Conservation (phyloP, 305 asterid species). For the Solanum hybrid region DNA sequence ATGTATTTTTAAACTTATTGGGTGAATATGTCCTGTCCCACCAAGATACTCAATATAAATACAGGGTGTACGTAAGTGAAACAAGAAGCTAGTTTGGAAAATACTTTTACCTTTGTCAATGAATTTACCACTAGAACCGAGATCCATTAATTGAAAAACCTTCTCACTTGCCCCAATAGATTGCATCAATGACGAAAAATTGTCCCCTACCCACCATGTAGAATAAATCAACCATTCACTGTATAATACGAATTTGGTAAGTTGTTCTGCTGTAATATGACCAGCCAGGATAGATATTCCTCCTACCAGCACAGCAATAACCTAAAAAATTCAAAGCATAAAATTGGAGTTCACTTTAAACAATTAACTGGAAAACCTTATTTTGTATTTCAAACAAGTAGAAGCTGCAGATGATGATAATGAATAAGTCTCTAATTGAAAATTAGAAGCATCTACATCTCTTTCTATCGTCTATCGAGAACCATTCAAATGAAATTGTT, state of each 20-base stretch:
- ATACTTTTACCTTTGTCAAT: conserved; percentile 47
- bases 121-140: conserved; percentile 64
- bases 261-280: conserved; percentile 93
- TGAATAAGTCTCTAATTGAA: neutral
- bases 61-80: neutral
- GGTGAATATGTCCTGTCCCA: neutral
- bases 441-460: neutral
- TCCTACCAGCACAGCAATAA: conserved; percentile 94
- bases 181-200: conserved; percentile 85
- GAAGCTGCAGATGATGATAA: neutral
- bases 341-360: neutral
- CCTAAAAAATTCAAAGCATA: conserved; percentile 33
- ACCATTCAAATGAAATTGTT: neutral
- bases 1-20: neutral
- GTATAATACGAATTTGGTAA: conserved; percentile 88
- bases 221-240: conserved; percentile 99
- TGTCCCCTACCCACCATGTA: conserved; percentile 97
- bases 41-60: neutral
- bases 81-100: neutral
- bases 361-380: neutral
- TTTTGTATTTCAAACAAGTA: neutral
- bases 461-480: neutral
- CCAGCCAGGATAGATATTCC: conserved; percentile 88
- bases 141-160: conserved; percentile 79
- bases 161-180: conserved; percentile 98